Evolutionary conservation across 768 basidiomycete genomes (phyloP).

Genomic region (Galerina sulciceps): DNA sequence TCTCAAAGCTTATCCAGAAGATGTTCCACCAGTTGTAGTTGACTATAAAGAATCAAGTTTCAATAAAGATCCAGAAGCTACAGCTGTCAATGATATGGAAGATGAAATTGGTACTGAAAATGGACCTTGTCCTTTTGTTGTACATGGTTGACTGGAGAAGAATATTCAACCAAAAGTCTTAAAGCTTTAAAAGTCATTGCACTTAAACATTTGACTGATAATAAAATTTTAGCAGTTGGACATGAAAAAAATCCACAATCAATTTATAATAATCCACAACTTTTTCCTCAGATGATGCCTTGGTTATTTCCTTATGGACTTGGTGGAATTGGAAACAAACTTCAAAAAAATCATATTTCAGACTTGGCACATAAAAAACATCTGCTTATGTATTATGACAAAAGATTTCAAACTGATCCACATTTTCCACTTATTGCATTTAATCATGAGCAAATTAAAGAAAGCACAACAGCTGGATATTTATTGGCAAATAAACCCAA

Average conservation of each 20-base stretch:
- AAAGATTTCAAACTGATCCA: slow-evolving; percentile 38
- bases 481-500: slow-evolving; percentile 25
- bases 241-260: slow-evolving; percentile 27
- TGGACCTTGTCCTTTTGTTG: slow-evolving; percentile 38
- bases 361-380: slow-evolving; percentile 26
- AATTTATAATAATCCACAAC: slow-evolving; percentile 37
- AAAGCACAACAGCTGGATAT: slow-evolving; percentile 25
- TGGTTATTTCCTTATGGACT: slow-evolving; percentile 46
- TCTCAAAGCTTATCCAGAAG: slow-evolving; percentile 26
- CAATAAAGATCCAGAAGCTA: slow-evolving; percentile 26
- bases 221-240: slow-evolving; percentile 31
- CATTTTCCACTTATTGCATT: slow-evolving; percentile 42
- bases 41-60: slow-evolving; percentile 4
- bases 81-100: slow-evolving; percentile 27
- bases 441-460: slow-evolving; percentile 42
- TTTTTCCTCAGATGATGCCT: slow-evolving; percentile 44
- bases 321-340: slow-evolving; percentile 27
- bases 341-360: slow-evolving; percentile 2
- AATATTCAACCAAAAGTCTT: slow-evolving; percentile 21
- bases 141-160: slow-evolving; percentile 38
- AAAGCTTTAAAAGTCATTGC: slow-evolving; percentile 24
- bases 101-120: slow-evolving; percentile 28
- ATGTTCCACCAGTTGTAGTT: slow-evolving; percentile 22
- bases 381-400: slow-evolving; percentile 43
- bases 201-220: slow-evolving; percentile 26